Conservation (phyloP, 148 eudicot genomes). For the Talinum fruticosum region DNA sequence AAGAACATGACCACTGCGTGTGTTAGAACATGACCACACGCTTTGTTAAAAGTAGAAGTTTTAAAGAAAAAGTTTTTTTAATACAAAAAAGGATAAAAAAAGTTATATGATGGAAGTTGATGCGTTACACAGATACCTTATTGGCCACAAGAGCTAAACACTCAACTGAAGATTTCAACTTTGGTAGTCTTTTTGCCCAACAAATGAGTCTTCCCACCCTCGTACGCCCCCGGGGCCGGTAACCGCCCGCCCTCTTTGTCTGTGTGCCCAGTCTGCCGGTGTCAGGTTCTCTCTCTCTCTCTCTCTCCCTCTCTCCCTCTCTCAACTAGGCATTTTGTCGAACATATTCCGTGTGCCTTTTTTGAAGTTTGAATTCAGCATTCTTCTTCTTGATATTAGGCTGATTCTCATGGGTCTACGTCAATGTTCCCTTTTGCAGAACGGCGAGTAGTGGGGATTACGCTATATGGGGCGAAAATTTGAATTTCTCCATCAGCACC, state of each 20-base stretch:
- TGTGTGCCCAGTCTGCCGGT: constrained; percentile 26
- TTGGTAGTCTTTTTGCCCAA: not conserved
- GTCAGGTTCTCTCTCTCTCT: constrained; percentile 28
- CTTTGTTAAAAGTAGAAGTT: too few relatives aligned
- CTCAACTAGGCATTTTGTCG: constrained; percentile 38
- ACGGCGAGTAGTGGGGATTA: constrained; percentile 24
- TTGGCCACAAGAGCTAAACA: too few relatives aligned
- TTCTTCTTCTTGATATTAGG: not conserved
- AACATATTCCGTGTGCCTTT: constrained; percentile 31
- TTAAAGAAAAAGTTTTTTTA: too few relatives aligned
- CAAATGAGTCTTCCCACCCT: constrained; percentile 27
- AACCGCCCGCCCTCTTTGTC: constrained; percentile 24
- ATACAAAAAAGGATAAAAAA: too few relatives aligned
- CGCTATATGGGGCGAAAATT: constrained; percentile 59
- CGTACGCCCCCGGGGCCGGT: constrained; percentile 22
- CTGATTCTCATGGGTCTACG: constrained; percentile 1
- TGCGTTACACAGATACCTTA: too few relatives aligned
- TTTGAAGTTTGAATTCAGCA: not conserved
- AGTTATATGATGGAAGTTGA: too few relatives aligned
- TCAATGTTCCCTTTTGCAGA: too few relatives aligned
- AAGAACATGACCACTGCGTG: too few relatives aligned
- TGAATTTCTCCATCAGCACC: constrained; percentile 50
- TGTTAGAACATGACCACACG: too few relatives aligned
- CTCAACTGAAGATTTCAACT: not conserved
- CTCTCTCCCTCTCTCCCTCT: too few relatives aligned